These are phyloP conservation scores for Microcyclospora pomicola DNA, from an alignment of 2,329 filamentous ascomycete genomes.

Conservation along the genomic window DNA sequence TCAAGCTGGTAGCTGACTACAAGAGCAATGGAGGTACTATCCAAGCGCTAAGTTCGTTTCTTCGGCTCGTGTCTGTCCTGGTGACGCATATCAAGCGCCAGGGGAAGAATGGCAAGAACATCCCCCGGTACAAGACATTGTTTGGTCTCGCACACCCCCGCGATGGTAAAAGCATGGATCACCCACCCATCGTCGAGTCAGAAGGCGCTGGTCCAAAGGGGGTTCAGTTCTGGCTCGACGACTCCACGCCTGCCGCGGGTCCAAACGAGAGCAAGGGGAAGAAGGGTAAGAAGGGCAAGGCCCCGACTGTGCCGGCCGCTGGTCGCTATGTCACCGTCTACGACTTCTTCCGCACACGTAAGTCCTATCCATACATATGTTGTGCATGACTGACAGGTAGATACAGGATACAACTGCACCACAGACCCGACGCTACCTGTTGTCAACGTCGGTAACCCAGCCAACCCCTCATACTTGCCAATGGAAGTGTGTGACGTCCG, in stretches of 20 bases:
- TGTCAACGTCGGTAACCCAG: constrained; percentile 1
- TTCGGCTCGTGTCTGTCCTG: constrained; percentile 1
- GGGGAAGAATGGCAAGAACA: background rate
- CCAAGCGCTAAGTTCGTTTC: background rate
- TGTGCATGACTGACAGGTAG: background rate
- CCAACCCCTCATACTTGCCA: constrained; percentile 2
- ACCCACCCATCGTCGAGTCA: background rate
- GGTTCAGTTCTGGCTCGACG: constrained; percentile 2
- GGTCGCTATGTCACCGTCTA: constrained; percentile 2
- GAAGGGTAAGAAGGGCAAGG: background rate
- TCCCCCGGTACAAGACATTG: constrained; percentile 3
- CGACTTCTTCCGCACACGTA: constrained; percentile 3
- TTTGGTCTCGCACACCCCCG: constrained; percentile 1
- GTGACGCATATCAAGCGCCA: constrained; percentile 3
- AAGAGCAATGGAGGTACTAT: background rate
- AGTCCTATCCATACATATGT: background rate
- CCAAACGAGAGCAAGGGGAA: background rate
- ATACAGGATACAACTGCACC: constrained; percentile 1
- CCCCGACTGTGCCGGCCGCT: background rate
- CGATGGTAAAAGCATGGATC: background rate
- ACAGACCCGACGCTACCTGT: constrained; percentile 1
- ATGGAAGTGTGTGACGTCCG: constrained; percentile 1
- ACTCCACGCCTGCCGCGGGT: background rate
- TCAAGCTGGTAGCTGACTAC: background rate
- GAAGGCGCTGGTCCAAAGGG: constrained; percentile 1